Percentiles rank a stretch among this genome's conserved stretches.
These are phyloP conservation scores for Oxytropis ochrocephala DNA, from an alignment of 306 rosid species.

Conservation along the genomic window DNA sequence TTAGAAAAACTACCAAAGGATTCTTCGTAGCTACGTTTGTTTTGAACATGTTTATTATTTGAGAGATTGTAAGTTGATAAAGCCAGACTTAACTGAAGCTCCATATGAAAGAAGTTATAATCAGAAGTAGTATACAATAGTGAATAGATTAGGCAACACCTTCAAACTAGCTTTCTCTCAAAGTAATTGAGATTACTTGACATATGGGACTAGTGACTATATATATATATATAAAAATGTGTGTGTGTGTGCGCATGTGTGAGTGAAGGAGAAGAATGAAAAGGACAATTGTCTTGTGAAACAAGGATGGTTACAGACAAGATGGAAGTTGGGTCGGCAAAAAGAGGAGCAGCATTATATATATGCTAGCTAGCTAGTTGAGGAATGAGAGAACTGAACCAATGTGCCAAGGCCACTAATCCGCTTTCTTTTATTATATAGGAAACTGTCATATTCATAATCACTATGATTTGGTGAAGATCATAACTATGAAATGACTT, in stretches of 20 bases:
- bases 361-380: too few species aligned
- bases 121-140: neutral
- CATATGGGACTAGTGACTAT: slow-evolving; percentile 14
- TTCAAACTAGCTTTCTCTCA: slow-evolving; percentile 13
- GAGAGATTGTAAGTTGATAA: slow-evolving; percentile 33
- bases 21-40: slow-evolving; percentile 54
- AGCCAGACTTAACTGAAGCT: slow-evolving; percentile 54
- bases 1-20: slow-evolving; percentile 38
- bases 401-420: slow-evolving; percentile 41
- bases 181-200: slow-evolving; percentile 24
- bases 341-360: slow-evolving; percentile 57
- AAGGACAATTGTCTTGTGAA: slow-evolving; percentile 41
- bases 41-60: slow-evolving; percentile 21
- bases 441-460: slow-evolving; percentile 26
- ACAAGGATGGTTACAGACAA: slow-evolving; percentile 49
- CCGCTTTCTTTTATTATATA: slow-evolving; percentile 4
- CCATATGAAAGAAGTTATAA: slow-evolving; percentile 40
- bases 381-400: slow-evolving; percentile 40
- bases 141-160: slow-evolving; percentile 14
- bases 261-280: slow-evolving; percentile 31
- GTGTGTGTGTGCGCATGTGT: slow-evolving; percentile 14
- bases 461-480: slow-evolving; percentile 17
- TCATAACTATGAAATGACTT: slow-evolving; percentile 26
- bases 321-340: slow-evolving; percentile 77
- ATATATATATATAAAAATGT: neutral